A percentile compares a stretch with the other conserved stretches of the same genome.
Evolutionary conservation across 352 stramenopile genomes (phyloP).

Genomic region (Sclerospora graminicola): DNA sequence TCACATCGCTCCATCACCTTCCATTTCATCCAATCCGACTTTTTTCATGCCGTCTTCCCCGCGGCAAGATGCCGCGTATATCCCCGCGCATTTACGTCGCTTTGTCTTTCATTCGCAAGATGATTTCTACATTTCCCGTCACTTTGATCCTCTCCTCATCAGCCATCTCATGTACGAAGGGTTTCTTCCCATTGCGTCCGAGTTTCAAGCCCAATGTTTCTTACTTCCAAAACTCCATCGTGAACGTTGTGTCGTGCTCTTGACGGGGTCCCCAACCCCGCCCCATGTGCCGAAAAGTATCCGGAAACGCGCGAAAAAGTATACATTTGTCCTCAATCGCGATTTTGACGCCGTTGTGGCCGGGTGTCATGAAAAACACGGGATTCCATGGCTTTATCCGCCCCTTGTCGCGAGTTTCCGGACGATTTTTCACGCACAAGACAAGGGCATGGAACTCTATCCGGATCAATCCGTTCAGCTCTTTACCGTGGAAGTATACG

Average conservation of each 20-base stretch:
- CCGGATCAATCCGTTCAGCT: conserved; percentile 57
- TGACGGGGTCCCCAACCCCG: conserved; percentile 19
- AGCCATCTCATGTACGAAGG: conserved; percentile 89
- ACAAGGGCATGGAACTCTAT: conserved; percentile 54
- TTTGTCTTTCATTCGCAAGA: conserved; percentile 88
- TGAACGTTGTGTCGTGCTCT: conserved; percentile 79
- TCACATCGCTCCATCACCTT: background rate
- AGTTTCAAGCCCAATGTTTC: conserved; percentile 53
- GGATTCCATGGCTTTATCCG: conserved; percentile 89
- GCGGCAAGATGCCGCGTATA: conserved; percentile 67
- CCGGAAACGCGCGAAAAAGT: conserved; percentile 86
- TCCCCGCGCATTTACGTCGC: conserved; percentile 72
- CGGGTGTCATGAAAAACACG: conserved; percentile 89
- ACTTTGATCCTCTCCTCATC: conserved; percentile 84
- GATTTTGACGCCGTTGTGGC: conserved; percentile 83
- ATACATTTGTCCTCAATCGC: conserved; percentile 81
- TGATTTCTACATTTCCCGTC: conserved; percentile 89
- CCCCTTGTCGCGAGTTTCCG: conserved; percentile 82
- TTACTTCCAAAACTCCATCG: conserved; percentile 86
- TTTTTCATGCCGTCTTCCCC: conserved; percentile 9
- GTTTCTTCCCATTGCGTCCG: conserved; percentile 91
- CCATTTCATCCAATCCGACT: background rate
- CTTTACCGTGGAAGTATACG: conserved; percentile 88
- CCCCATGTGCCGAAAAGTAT: conserved; percentile 85
- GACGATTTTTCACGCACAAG: conserved; percentile 42